Evolutionary conservation across 345 rosid species (phyloP), one percentile per base, ranked within the genome.

Genomic region (Toxicodendron radicans): DNA sequence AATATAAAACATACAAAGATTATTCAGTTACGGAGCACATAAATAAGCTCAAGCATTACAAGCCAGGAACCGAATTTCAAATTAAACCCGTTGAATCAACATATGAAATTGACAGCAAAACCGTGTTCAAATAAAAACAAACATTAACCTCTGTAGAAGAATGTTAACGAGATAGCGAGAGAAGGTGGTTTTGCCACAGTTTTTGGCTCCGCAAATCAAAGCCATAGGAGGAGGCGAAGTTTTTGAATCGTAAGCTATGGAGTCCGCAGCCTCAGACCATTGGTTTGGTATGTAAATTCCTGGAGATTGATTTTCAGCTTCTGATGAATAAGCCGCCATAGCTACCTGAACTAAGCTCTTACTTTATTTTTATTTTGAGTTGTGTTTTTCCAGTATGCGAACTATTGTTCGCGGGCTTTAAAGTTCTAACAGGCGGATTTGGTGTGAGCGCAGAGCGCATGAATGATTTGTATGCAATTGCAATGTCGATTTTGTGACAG

Each of bases 171-270:
- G 92, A 78, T 79, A 73, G 68, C 98, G 97, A 13, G 98, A 95
- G 82, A 95, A 95, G 23, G 97, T 93, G 73, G 92, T 82, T 74
- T 90, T 90, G 77, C 99, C 99, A 68, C 85, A 81, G 88, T 91
- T 91, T 76, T 86, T 91, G 68, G 97, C 84, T 51, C 99, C 97
- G 23, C 99, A 95, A 12, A 92, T 64, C 11, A 92, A 77, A 46
- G 86, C 83, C 59, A 85, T 18, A 51, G 88, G 89, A 61, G 94
- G 89, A 7, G 79, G 83, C 24, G 84, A 75, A 64, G 90, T 78
- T 33, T 4, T 27, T 13, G 93, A 86, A 64, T 78, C 83, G 66
- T 62, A 63, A 16, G 92, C 86, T 74, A 92, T 82, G 59, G 78
- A 74, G n/a, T 66, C 79, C 0, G 91, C 92, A 33, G 97, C 97